A percentile compares a stretch with the other conserved stretches of the same genome.
phyloP scores from a whole-genome alignment of 2,329 filamentous ascomycete species.

The Aulographum hederae region DNA sequence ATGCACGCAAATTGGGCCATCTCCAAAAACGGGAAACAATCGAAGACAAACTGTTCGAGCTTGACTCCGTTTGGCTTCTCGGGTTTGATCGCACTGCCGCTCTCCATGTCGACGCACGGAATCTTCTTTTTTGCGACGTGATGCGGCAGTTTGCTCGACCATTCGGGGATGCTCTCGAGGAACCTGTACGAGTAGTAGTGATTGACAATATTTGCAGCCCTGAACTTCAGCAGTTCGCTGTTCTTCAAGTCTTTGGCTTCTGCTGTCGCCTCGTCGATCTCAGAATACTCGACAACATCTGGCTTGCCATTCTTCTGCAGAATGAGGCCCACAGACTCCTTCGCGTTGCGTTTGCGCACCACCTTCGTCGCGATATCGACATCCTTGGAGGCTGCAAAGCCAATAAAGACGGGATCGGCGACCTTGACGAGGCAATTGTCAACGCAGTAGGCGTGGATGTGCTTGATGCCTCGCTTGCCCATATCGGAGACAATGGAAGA shows the following conservation, averaged over 20 bases:
- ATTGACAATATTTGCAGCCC: conserved; percentile 98
- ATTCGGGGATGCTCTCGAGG: conserved; percentile 75
- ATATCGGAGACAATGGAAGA: conserved; percentile 75
- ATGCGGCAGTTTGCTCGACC: conserved; percentile 74
- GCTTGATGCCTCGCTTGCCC: conserved; percentile 72
- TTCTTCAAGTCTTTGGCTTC: conserved; percentile 76
- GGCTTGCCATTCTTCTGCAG: conserved; percentile 89
- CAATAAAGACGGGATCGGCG: conserved; percentile 90
- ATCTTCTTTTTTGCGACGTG: conserved; percentile 99
- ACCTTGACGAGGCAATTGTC: conserved; percentile 99
- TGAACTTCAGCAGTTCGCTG: conserved; percentile 72
- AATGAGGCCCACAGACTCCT: conserved; percentile 89
- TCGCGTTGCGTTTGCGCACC: conserved; percentile 94
- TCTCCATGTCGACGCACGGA: conserved; percentile 58
- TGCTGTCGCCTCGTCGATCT: conserved; percentile 79
- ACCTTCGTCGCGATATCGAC: conserved; percentile 98
- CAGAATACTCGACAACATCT: conserved; percentile 95
- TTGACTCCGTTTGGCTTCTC: conserved; percentile 96
- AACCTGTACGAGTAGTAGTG: conserved; percentile 97
- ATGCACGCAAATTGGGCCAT: conserved; percentile 86
- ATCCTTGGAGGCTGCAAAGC: conserved; percentile 71
- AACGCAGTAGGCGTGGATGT: conserved; percentile 95
- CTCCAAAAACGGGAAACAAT: conserved; percentile 80
- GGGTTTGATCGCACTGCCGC: conserved; percentile 69
- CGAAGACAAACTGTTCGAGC: conserved; percentile 97